phyloP scores from a whole-genome alignment of 2,329 filamentous ascomycete species.

The Pseudogymnoascus sp. region DNA sequence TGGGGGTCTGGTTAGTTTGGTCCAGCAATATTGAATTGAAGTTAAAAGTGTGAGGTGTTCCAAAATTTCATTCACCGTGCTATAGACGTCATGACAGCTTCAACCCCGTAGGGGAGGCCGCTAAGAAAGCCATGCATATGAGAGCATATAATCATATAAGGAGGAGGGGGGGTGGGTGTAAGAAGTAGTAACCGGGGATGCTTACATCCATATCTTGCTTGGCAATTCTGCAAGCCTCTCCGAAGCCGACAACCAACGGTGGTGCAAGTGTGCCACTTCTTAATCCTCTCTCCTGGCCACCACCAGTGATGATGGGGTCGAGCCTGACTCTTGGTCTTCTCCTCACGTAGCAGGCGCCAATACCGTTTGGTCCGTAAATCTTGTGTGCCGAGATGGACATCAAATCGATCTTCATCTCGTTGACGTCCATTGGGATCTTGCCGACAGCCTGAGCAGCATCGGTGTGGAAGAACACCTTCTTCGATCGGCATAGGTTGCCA shows the following conservation, averaged over 20 bases:
- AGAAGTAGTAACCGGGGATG: conserved; percentile 24
- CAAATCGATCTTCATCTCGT: conserved; percentile 94
- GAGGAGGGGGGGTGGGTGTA: background rate
- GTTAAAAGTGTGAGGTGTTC: background rate
- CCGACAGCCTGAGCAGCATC: conserved; percentile 96
- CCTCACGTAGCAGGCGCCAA: conserved; percentile 92
- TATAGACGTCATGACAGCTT: conserved; percentile 37
- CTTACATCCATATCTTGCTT: conserved; percentile 85
- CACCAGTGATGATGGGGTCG: conserved; percentile 91
- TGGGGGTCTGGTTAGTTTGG: conserved; percentile 36
- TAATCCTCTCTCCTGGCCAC: conserved; percentile 90
- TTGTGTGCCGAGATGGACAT: conserved; percentile 99
- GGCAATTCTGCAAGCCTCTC: conserved; percentile 89
- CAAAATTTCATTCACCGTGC: conserved; percentile 57
- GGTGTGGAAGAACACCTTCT: conserved; percentile 97
- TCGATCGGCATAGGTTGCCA: conserved; percentile 79
- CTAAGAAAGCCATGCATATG: conserved; percentile 91
- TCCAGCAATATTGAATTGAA: conserved; percentile 18
- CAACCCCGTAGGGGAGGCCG: conserved; percentile 39
- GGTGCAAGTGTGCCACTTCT: conserved; percentile 91
- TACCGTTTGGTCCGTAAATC: conserved; percentile 95
- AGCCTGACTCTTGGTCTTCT: conserved; percentile 86
- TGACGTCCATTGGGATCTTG: conserved; percentile 94
- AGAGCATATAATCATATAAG: conserved; percentile 71
- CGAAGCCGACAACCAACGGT: conserved; percentile 82